Evolutionary conservation across 2,329 filamentous ascomycete genomes (phyloP), one percentile per base, ranked within the genome.

Genomic region (Fusarium nurragi): DNA sequence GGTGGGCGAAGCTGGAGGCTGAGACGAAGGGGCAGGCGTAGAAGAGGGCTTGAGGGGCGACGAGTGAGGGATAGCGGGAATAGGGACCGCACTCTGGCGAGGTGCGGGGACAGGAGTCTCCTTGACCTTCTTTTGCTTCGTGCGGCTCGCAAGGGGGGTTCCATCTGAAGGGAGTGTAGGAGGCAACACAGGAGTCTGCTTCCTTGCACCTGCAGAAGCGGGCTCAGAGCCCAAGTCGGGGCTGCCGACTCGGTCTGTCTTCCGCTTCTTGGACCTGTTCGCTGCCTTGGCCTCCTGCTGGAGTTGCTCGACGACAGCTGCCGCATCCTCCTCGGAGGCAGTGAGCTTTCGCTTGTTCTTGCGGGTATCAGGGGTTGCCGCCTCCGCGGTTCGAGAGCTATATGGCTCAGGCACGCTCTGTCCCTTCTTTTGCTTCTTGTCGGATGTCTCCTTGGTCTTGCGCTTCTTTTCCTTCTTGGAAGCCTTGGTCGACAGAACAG

Each of bases 181-280:
- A 19, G 77, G 72, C 9, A 69, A 70, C 3, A 78, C 60, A 8
- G 74, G 73, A 6, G 76, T 77, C 43, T 74, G 67, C 65, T 76
- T 77, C 70, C 75, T 76, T 9, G 64, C 51, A 12, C 54, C 34
- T 18, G 23, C 44, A 28, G 69, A 69, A 7, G 70, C 66, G 16
- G 70, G 61, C 38, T 74, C 74, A 6, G 74, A 76, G 26, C 76
- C 76, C 10, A 77, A 68, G 41, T 77, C 77, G 6, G 73, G 76
- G 65, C 77, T 79, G 19, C 65, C 72, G 32, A 40, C 53, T 48
- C 74, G 71, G 38, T 64, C 67, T 34, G 73, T 75, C 67, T 77
- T 78, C 55, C 77, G 78, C 67, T 79, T 76, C 71, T 79, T 78
- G 21, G 79, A 73, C 71, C 82, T 83, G 60, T 77, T 75, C n/a